Evolutionary conservation across 345 rosid genomes (phyloP), one percentile per base, ranked within the genome.

Genomic region (Pugionium cornutum): DNA sequence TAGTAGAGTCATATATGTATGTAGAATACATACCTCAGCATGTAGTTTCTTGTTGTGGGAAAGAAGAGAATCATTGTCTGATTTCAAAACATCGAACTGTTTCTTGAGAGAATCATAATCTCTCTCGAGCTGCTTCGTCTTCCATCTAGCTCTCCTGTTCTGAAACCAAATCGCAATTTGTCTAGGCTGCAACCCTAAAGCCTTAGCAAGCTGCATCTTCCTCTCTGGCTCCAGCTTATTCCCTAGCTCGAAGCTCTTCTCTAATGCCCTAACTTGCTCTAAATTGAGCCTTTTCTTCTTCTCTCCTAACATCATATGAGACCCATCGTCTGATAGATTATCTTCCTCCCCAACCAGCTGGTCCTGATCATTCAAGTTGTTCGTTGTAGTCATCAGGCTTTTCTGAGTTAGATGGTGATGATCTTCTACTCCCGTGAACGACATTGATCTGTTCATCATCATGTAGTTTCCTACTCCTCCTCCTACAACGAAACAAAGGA

Each of bases 381-480:
- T 34, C 36, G 5, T 34, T 1, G 36, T 34, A 2, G 36, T 40
- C 5, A 5, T 34, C 1, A n/a, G 44, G n/a, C 44, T 40, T 40
- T 40, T 8, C 4, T 40, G 44, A 7, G n/a, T 40, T 40, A 40
- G 44, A 40, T 40, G 44, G 2, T 40, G 10, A 40, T 7, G 44
- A 7, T 6, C 44, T 40, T 7, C 3, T 5, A 40, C n/a, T 3
- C 5, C 5, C 4, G 44, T 40, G 3, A 40, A 40, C 1, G 44
- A 7, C 44, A 40, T 6, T 2, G 44, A 9, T 40, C 44, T 40
- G n/a, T 40, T 40, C 44, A 40, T 40, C 44, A 40, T 40, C 44
- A 40, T 40, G 44, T 40, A 40, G 44, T 40, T 40, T 40, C 44
- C 44, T 40, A 10, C 44, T 40, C n/a, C 44, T 40, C 44, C 44